Evolutionary conservation across 352 stramenopile species (phyloP), one percentile per base, ranked within the genome.

Genomic region (Phytophthora ohioensis): DNA sequence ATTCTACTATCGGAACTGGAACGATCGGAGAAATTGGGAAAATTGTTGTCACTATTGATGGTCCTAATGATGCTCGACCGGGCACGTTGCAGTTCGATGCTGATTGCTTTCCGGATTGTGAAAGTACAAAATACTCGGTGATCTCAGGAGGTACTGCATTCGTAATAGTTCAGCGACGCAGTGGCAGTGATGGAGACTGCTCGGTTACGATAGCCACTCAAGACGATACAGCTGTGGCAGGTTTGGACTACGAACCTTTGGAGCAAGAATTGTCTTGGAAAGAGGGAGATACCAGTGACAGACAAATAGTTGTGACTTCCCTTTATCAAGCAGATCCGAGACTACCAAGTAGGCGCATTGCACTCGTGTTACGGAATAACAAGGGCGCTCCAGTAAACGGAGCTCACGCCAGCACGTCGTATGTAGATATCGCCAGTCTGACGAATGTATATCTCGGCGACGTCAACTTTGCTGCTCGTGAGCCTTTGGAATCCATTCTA

Each of bases 101-200:
- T 0, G 72, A 86, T n/a, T 95, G 88, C 34, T 93, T 93, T 63
- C 80, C 84, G 3, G 78, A 66, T 27, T 95, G 88, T 35, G 53
- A 55, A 2, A 85, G 81, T 35, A 64, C 42, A 5, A 81, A 72
- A 48, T 93, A 93, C 59, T 61, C 63, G 0, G 51, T 87, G 9
- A 39, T 73, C 34, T 76, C 87, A 13, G 82, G 84, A 31, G 87
- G 85, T 4, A 34, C 88, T 1, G 80, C 82, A 6, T 71, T 70
- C 11, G 79, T 87, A 1, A 57, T 84, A 48, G 52, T 95, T 2
- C 81, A 93, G 60, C 81, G 88, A 8, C 82, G 70, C 17, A 79
- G 75, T 41, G 88, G 88, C 15, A 91, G 71, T 32, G 77, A 93
- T 31, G 67, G 78, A 34, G 58, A 62, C 0, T 75, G 79, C 30